Percentiles rank a stretch among this genome's conserved stretches.
phyloP scores from a whole-genome alignment of 2,329 filamentous ascomycete genomes.

The Botryosphaeria dothidea region DNA sequence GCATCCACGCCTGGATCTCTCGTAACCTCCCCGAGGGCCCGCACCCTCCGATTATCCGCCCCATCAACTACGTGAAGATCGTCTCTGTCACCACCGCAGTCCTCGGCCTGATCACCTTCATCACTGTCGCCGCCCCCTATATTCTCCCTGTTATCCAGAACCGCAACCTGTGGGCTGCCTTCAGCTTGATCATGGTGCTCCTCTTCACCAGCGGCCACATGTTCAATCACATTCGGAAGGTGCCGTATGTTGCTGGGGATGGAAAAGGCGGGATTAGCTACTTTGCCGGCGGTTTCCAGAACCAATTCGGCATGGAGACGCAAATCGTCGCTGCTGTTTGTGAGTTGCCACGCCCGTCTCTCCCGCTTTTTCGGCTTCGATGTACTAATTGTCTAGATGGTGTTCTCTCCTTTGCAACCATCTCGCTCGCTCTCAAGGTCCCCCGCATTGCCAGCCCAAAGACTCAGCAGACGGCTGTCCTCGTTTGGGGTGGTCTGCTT shows the following conservation, averaged over 20 bases:
- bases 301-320: conserved; percentile 90
- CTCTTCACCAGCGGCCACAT: conserved; percentile 96
- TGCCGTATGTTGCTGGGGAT: conserved; percentile 86
- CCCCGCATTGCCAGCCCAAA: conserved; percentile 80
- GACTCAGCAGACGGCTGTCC: conserved; percentile 76
- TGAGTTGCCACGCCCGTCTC: conserved; percentile 55
- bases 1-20: conserved; percentile 75
- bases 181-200: conserved; percentile 85
- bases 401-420: conserved; percentile 83
- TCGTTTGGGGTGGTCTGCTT: conserved; percentile 76
- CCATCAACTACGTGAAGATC: conserved; percentile 83
- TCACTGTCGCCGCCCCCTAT: conserved; percentile 74
- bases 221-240: conserved; percentile 98
- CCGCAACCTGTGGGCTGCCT: conserved; percentile 89
- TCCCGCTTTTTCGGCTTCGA: neutral
- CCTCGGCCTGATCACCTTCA: conserved; percentile 67
- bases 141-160: conserved; percentile 80
- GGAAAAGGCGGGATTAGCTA: conserved; percentile 85
- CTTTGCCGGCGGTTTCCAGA: conserved; percentile 90
- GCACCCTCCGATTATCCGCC: conserved; percentile 76
- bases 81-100: conserved; percentile 66
- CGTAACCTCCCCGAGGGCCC: conserved; percentile 73
- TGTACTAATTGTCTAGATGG: conserved; percentile 57
- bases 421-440: conserved; percentile 87
- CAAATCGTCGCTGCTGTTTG: conserved; percentile 93